Base-by-base conservation (phyloP, 345 rosid genomes). In the Populus ilicifolia region DNA sequence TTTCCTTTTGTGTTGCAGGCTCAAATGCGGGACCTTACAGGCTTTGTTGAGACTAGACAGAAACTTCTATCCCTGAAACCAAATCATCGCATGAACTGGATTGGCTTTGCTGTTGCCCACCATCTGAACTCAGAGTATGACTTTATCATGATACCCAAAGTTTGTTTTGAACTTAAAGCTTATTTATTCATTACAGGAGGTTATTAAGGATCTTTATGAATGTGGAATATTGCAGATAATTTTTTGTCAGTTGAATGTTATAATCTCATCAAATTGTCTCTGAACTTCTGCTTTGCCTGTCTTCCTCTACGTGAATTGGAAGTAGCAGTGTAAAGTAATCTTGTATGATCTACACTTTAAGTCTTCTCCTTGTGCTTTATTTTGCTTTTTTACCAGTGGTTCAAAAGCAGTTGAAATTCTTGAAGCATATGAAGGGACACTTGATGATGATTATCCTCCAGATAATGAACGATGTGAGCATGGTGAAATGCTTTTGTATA, bases 71-170 rank as follows among this genome's bases (percentile, higher is more conserved):
- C 94, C 71, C 79, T 96, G 83, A 96, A 96, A 81, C 98, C 99
- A 77, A 96, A 94, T 86, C 99, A 92, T 74, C 97, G 98, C 74
- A 91, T 94, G 98, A 96, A 96, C 79, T 96, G 99, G 99, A 96
- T 96, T 80, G 99, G 99, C 68, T 96, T 96, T 90, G 94, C 98
- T 36, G 99, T 96, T 82, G 88, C 99, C 79, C 97, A 96, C 73
- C 98, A 96, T 88, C 84, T 96, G 77, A 89, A 94, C 82, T 80
- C 89, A 29, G 89, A 96, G 99, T 96, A 89, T 70, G 87, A 30
- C 80, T 75, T 73, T 67, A 61, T 77, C 75, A 82, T 72, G 82
- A 75, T 67, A 66, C 70, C 62, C 62, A 13, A 68, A 43, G 44
- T 16, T 69, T 54, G 18, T 52, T 17, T 20, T 44, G 29, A 56